Evolutionary conservation across 2,329 filamentous ascomycete species (phyloP), one percentile per base, ranked within the genome.

Genomic region (Aschersonia sp.): DNA sequence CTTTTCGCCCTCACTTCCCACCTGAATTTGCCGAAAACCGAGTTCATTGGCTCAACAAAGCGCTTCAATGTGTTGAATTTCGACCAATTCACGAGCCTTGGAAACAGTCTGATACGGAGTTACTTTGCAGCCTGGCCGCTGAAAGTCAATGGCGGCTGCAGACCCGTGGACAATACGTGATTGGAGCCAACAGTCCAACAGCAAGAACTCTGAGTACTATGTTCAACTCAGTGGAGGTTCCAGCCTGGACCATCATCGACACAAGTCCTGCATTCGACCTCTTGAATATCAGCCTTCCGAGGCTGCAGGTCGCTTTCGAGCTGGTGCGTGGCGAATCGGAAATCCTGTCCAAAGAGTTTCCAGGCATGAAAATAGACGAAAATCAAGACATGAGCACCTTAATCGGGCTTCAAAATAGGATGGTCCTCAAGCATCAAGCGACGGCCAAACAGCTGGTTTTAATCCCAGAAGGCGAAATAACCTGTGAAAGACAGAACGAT

Each of bases 261-360:
- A n/a, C 30, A 11, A 44, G 22, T 31, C 31, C 5, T 35, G 35
- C 35, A 12, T 39, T 12, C 3, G 6, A 32, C 7, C 10, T 5
- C 44, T 14, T 73, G 2, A 57, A 67, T 0, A 59, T 72, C 5
- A 60, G 68, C 1, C 52, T 80, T 1, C 71, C 72, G 0, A 61
- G 68, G 2, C 56, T 75, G 1, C 63, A 67, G 6, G 22, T 42
- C 12, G 40, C 11, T 8, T 42, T 42, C 40, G 14, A n/a, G 12
- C 40, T 42, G 11, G 7, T 2, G 2, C 40, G 7, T 42, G 40
- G 22, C 40, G 11, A 54, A 0, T 49, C 53, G 0, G 44, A 44
- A 0, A 51, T 78, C 5, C 46, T 55, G 32, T 78, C 69, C 1
- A 66, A 63, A 10, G 66, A 78, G 49, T 73, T 71, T 49, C 63